A percentile compares a stretch with the other conserved stretches of the same genome.
These are phyloP conservation scores for Cytospora schulzeri DNA, from an alignment of 2,329 filamentous ascomycete genomes.

Conservation along the genomic window DNA sequence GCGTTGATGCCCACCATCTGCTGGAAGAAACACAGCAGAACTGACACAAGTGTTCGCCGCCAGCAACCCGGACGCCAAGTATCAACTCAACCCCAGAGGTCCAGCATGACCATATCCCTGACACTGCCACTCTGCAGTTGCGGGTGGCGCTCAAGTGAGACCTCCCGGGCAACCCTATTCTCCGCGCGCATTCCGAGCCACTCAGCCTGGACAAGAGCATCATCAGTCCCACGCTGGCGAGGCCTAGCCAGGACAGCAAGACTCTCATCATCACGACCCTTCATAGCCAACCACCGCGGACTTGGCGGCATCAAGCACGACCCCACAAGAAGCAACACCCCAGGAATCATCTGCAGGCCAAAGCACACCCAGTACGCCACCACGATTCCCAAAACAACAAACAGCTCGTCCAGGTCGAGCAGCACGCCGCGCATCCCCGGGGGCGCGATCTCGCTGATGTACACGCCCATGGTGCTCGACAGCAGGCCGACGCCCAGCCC, in stretches of 20 bases:
- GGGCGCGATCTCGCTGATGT: constrained; percentile 37
- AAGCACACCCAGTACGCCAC: constrained; percentile 37
- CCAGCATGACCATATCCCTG: constrained; percentile 19
- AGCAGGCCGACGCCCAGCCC: constrained; percentile 54
- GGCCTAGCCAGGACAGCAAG: constrained; percentile 49
- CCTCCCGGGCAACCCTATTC: constrained; percentile 47
- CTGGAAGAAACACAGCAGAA: constrained; percentile 61
- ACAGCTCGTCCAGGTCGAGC: constrained; percentile 37
- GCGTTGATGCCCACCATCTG: constrained; percentile 56
- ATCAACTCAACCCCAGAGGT: constrained; percentile 49
- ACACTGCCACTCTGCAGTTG: constrained; percentile 36
- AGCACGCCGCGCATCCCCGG: constrained; percentile 36
- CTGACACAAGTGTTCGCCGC: constrained; percentile 49
- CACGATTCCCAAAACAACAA: constrained; percentile 39
- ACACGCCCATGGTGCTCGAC: constrained; percentile 44
- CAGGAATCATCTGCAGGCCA: constrained; percentile 41
- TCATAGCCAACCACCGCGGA: constrained; percentile 54
- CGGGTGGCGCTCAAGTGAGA: constrained; percentile 40
- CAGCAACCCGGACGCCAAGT: constrained; percentile 48
- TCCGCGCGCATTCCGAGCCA: constrained; percentile 54
- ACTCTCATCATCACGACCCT: constrained; percentile 51
- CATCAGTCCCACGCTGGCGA: constrained; percentile 47
- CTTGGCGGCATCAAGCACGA: constrained; percentile 55
- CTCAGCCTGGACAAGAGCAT: constrained; percentile 48
- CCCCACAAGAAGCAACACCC: constrained; percentile 37